Percentiles rank a stretch among this genome's conserved stretches.
Evolutionary conservation across 768 basidiomycete species (phyloP).

Genomic region (Termitomyces sp.): DNA sequence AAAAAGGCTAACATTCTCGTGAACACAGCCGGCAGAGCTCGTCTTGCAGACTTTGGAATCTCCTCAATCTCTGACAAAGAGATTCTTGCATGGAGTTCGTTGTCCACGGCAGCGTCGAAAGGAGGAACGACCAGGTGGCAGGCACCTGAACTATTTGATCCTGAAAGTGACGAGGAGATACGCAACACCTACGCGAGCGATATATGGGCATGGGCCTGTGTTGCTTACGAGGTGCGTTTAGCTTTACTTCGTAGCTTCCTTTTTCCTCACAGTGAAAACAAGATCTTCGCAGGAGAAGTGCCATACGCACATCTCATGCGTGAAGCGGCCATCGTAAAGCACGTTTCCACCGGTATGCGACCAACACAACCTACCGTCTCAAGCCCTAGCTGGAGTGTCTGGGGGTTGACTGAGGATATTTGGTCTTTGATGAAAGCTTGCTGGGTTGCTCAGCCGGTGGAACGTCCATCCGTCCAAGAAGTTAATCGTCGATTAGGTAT

Average conservation of each 20-base stretch:
- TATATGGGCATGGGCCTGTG: not conserved
- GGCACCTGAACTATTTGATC: conserved; percentile 5
- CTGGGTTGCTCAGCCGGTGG: not conserved
- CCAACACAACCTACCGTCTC: not conserved
- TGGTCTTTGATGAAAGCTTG: conserved; percentile 7
- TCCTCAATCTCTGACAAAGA: not conserved
- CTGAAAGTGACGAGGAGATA: not conserved
- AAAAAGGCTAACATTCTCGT: not conserved
- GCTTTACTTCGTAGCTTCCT: not conserved
- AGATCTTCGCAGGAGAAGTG: not conserved
- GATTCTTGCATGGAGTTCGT: conserved; percentile 1
- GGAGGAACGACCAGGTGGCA: conserved; percentile 1
- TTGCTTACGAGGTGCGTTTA: not conserved
- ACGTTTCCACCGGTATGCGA: not conserved
- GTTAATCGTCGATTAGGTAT: not conserved
- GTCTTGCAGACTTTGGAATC: conserved; percentile 2
- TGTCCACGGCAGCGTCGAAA: not conserved
- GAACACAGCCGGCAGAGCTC: not conserved
- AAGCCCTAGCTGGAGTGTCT: not conserved
- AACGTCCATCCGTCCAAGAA: not conserved
- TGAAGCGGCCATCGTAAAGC: not conserved
- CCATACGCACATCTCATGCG: not conserved
- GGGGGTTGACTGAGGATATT: not conserved
- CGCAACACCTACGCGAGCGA: not conserved
- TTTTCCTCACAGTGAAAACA: not conserved